Base-by-base conservation (phyloP, 2,329 filamentous ascomycete genomes). In the Aplosporella prunicola region DNA sequence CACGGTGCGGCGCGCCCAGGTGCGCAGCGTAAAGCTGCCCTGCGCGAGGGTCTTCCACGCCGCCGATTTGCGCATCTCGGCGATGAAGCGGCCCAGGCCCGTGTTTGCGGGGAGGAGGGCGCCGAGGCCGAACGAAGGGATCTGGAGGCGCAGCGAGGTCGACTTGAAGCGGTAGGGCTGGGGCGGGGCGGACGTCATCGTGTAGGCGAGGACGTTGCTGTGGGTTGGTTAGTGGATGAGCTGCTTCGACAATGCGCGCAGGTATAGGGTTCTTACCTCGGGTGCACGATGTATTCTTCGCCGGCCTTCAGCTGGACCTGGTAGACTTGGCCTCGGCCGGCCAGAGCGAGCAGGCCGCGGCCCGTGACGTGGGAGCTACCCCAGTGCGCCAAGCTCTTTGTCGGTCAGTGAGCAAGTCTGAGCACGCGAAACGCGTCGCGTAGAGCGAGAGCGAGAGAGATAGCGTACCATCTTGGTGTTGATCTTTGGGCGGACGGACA, bases 261-360 rank as follows among this genome's bases (percentile, higher is more conserved):
- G 23, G 23, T 8, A n/a, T 8, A n/a, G 23, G 15, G 13, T 20
- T 45, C 54, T 40, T 61, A 72, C 68, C 70, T 76, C 20, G 91
- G 89, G 57, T 96, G 88, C 3, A 84, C 85, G 37, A 93, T 78
- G 49, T 95, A 89, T 58, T 91, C 82, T 57, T 98, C 91, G 13
- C 83, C 87, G 17, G 80, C 76, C 42, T 76, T 78, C 35, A 98
- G 64, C 2, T 77, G 79, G 22, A 98, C 69, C 49, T 91, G 81
- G 58, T 95, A 94, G 43, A 94, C 78, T 54, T 95, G 86, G 0
- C 91, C 91, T 14, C 81, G 83, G 5, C 88, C 87, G 7, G 82
- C 78, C 11, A 98, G 68, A 2, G 87, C 89, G 1, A 88, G 74
- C 15, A 98, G 68, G 1, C 91, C 91, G 46, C 91, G 76, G 25